These are phyloP conservation scores for Saussurea involucrata DNA, from an alignment of 129 eudicot species.

Conservation along the genomic window DNA sequence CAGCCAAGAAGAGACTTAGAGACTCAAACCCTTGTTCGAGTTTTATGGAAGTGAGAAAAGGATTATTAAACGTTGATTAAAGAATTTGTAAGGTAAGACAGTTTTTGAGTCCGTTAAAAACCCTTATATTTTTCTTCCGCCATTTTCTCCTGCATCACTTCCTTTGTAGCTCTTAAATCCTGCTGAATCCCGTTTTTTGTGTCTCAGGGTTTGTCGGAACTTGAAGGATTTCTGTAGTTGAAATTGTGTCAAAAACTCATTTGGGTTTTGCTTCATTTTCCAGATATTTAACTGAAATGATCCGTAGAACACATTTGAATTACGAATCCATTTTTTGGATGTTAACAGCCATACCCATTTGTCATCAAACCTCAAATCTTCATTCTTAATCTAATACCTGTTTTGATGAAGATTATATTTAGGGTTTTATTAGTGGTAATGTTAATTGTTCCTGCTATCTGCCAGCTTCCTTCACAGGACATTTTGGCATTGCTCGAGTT, in stretches of 20 bases:
- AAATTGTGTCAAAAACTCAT: neutral
- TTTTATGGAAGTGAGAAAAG: too few relatives aligned
- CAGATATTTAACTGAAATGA: neutral
- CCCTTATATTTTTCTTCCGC: neutral
- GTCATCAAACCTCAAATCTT: neutral
- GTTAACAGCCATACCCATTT: neutral
- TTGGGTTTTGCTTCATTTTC: neutral
- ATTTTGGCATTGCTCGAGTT: slow-evolving; percentile 80
- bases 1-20: too few relatives aligned
- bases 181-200: neutral
- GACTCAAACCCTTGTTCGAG: too few relatives aligned
- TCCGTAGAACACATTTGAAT: neutral
- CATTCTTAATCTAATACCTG: neutral
- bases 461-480: slow-evolving; percentile 96
- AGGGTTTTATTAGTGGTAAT: slow-evolving; percentile 44
- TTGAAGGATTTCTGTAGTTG: neutral
- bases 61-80: too few relatives aligned
- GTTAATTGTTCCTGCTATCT: slow-evolving; percentile 37
- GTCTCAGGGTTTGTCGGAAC: neutral
- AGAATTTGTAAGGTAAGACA: slow-evolving; percentile 19
- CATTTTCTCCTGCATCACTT: slow-evolving; percentile 15
- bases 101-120: slow-evolving; percentile 32
- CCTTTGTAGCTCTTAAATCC: too few relatives aligned
- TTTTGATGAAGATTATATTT: slow-evolving; percentile 33
- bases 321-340: neutral